Evolutionary conservation across 768 basidiomycete species (phyloP), one percentile per base, ranked within the genome.

Genomic region (Tulasnella sp.): DNA sequence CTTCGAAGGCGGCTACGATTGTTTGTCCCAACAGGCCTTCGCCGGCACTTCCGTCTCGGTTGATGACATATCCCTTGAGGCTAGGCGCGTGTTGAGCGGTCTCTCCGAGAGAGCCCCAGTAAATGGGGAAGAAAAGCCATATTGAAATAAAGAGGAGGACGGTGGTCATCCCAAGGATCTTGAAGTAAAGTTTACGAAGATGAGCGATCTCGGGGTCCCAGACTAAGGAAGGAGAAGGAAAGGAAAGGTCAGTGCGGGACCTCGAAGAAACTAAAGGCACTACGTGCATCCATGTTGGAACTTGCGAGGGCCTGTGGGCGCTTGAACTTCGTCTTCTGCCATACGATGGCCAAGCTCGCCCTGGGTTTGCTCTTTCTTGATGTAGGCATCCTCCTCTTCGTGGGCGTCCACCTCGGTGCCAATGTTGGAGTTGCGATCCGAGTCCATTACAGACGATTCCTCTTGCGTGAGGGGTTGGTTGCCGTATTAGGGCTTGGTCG

Each of bases 1-100:
- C 42, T 29, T 75, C 70, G 61, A 86, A 81, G 5, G 81, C 82
- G 10, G 81, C 77, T 29, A 82, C 78, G 39, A 87, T 80, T 80
- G 80, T 23, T 57, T 57, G 55, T 46, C 44, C 44, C 23, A 57
- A n/a, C 1, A 57, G 20, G 81, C 80, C 32, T 80, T 79, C 11
- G 11, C n/a, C 23, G 37, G 13, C 16, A 55, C 55, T 48, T 20
- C 74, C 48, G 40, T 75, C 74, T 23, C 74, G 32, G 37, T 75
- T 75, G 23, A 75, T 48, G 32, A 76, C 39, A 20, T 70, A 76
- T 32, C 74, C 51, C 20, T 6, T 61, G 29, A 76, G 51, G 1
- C 23, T 37, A 5, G 75, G 48, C 18, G 39, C 26, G 20, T 61
- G n/a, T n/a, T 61, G 16, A 6, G 11, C 57, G 11, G 35, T 35